Evolutionary conservation across 1,139 yeast species (phyloP).

Genomic region (Nakaseomyces kungkrabaensis): DNA sequence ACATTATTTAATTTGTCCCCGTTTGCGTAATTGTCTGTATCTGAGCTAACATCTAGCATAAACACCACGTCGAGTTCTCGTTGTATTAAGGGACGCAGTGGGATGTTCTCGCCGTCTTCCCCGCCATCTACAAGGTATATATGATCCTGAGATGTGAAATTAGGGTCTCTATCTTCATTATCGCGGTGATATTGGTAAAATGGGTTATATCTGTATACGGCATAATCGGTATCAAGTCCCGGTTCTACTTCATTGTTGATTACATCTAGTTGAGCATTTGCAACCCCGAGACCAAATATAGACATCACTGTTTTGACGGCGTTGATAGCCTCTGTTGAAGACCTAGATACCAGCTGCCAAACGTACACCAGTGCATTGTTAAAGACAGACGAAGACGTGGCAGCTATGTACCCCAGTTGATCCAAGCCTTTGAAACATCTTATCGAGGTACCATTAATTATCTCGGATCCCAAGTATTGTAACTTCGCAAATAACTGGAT

Average conservation of each 20-base stretch:
- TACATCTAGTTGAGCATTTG: neutral
- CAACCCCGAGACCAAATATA: slow-evolving; percentile 37
- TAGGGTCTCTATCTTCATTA: slow-evolving; percentile 12
- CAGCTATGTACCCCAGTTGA: slow-evolving; percentile 63
- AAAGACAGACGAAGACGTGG: slow-evolving; percentile 64
- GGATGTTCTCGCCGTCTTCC: slow-evolving; percentile 53
- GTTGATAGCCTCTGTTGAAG: slow-evolving; percentile 33
- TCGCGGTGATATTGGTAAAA: slow-evolving; percentile 36
- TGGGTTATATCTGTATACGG: slow-evolving; percentile 68
- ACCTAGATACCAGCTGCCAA: slow-evolving; percentile 35
- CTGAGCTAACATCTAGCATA: slow-evolving; percentile 58
- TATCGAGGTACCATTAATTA: slow-evolving; percentile 31
- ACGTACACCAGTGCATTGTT: slow-evolving; percentile 43
- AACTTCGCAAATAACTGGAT: slow-evolving; percentile 43
- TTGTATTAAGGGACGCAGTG: slow-evolving; percentile 45
- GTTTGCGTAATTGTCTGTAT: slow-evolving; percentile 51
- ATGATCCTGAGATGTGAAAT: slow-evolving; percentile 21
- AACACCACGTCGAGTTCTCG: slow-evolving; percentile 48
- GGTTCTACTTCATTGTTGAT: neutral
- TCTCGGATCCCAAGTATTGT: slow-evolving; percentile 44
- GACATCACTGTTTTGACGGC: slow-evolving; percentile 39
- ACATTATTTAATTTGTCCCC: slow-evolving; percentile 41
- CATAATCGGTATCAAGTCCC: slow-evolving; percentile 44
- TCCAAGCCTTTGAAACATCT: slow-evolving; percentile 52
- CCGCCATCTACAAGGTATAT: slow-evolving; percentile 58